phyloP scores from a whole-genome alignment of 2,329 filamentous ascomycete species.

The Proliferodiscus dingleyae region DNA sequence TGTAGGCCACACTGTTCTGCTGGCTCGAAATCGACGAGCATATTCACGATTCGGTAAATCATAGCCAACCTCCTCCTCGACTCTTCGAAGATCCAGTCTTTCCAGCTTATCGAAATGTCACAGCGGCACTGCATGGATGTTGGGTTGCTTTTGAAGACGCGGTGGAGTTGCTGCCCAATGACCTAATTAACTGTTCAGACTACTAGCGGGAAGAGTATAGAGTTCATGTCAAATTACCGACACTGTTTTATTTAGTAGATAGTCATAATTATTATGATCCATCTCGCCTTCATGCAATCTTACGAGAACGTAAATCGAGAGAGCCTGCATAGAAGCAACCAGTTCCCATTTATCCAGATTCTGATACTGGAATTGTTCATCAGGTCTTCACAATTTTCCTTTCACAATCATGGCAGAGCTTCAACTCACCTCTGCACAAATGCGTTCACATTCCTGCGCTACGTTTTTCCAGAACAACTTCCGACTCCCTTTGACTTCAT shows the following conservation, averaged over 20 bases:
- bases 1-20: constrained; percentile 34
- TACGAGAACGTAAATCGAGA: constrained; percentile 40
- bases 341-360: constrained; percentile 35
- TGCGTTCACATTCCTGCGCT: constrained; percentile 37
- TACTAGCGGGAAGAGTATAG: constrained; percentile 4
- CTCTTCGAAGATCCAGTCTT: constrained; percentile 39
- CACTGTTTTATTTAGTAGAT: constrained; percentile 33
- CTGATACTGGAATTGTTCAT: constrained; percentile 23
- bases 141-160: constrained; percentile 14
- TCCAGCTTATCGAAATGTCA: constrained; percentile 30
- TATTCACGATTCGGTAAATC: constrained; percentile 37
- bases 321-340: constrained; percentile 39
- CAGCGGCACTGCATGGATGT: constrained; percentile 16
- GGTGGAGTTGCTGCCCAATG: too few species aligned
- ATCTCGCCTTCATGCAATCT: constrained; percentile 41
- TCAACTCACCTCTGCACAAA: constrained; percentile 33
- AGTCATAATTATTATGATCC: constrained; percentile 39
- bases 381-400: constrained; percentile 3
- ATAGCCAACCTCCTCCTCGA: constrained; percentile 37
- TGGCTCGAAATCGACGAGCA: constrained; percentile 41
- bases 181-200: too few species aligned
- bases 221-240: constrained; percentile 27
- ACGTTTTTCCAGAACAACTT: constrained; percentile 44
- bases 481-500: constrained; percentile 30
- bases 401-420: constrained; percentile 4